A percentile compares a stretch with the other conserved stretches of the same genome.
phyloP scores from a whole-genome alignment of 352 stramenopile species.

The Phytopythium boreale region DNA sequence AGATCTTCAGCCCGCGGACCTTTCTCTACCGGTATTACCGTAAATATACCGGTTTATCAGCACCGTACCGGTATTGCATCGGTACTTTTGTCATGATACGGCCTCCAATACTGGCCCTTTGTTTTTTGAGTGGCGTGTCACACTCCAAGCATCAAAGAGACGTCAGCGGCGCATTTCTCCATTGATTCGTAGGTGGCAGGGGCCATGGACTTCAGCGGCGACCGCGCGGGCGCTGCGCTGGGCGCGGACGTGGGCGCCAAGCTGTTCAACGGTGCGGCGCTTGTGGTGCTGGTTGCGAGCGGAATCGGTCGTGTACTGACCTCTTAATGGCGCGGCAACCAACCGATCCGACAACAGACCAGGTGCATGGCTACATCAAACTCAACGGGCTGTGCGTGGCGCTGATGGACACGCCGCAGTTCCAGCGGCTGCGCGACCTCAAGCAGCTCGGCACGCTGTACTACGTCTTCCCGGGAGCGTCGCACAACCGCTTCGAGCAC shows the following conservation, averaged over 20 bases:
- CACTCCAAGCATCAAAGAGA: not conserved
- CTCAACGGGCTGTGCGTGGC: slow-evolving; percentile 72
- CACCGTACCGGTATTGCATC: not conserved
- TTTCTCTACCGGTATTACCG: not conserved
- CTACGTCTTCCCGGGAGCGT: slow-evolving; percentile 84
- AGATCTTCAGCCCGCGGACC: not conserved
- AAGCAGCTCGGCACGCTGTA: slow-evolving; percentile 93
- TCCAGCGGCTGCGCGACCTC: slow-evolving; percentile 93
- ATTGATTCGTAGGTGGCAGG: not conserved
- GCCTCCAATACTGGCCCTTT: not conserved
- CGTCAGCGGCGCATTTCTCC: not conserved
- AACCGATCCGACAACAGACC: no score
- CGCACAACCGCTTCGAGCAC: slow-evolving; percentile 96
- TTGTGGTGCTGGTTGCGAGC: not conserved
- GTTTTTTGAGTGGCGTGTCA: not conserved
- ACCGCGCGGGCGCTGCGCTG: not conserved
- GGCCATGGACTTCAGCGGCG: not conserved
- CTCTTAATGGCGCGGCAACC: no score
- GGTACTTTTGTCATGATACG: no score
- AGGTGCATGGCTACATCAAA: slow-evolving; percentile 81
- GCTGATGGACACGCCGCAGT: slow-evolving; percentile 92
- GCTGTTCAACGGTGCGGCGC: slow-evolving; percentile 55
- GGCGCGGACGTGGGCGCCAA: slow-evolving; percentile 33
- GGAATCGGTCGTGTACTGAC: not conserved
- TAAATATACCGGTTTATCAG: not conserved